Evolutionary conservation across 805 yeast species (phyloP).

Genomic region (Diddensiella transvaalensis): DNA sequence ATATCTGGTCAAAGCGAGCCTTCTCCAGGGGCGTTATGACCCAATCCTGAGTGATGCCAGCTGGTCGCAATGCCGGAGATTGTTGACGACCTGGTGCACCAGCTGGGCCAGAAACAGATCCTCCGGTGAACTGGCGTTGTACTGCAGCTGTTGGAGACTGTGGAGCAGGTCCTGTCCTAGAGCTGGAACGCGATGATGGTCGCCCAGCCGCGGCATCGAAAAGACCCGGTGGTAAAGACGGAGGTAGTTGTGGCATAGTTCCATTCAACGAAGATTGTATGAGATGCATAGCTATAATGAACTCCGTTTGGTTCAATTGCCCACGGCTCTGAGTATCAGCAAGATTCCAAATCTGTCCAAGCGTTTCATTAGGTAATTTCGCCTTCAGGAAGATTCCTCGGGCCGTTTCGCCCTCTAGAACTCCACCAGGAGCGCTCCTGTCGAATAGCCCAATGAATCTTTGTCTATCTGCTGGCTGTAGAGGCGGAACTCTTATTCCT

Average conservation of each 20-base stretch:
- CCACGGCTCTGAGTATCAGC: conserved; percentile 79
- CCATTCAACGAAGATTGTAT: conserved; percentile 78
- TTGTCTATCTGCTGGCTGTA: conserved; percentile 34
- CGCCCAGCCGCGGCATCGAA: conserved; percentile 32
- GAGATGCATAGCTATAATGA: conserved; percentile 91
- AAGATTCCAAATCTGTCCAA: conserved; percentile 86
- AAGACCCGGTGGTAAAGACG: conserved; percentile 40
- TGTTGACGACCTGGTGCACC: conserved; percentile 1
- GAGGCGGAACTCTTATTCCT: conserved; percentile 31
- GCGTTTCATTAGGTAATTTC: conserved; percentile 65
- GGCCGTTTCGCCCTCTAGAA: conserved; percentile 76
- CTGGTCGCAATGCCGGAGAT: conserved; percentile 12
- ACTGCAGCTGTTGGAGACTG: conserved; percentile 12
- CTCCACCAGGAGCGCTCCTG: conserved; percentile 55
- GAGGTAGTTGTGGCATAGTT: conserved; percentile 55
- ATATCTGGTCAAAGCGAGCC: conserved; percentile 74
- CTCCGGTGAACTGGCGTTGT: conserved; percentile 23
- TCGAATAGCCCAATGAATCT: conserved; percentile 52
- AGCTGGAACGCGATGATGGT: conserved; percentile 22
- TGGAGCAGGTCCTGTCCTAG: conserved; percentile 17
- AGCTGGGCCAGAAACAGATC: conserved; percentile 3
- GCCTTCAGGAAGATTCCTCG: conserved; percentile 87
- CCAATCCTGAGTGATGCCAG: conserved; percentile 53
- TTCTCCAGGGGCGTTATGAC: conserved; percentile 61
- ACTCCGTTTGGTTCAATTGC: conserved; percentile 65